A percentile compares a stretch with the other conserved stretches of the same genome.
Conservation (phyloP, 208 protist genomes). For the Leptomonas seymouri region DNA sequence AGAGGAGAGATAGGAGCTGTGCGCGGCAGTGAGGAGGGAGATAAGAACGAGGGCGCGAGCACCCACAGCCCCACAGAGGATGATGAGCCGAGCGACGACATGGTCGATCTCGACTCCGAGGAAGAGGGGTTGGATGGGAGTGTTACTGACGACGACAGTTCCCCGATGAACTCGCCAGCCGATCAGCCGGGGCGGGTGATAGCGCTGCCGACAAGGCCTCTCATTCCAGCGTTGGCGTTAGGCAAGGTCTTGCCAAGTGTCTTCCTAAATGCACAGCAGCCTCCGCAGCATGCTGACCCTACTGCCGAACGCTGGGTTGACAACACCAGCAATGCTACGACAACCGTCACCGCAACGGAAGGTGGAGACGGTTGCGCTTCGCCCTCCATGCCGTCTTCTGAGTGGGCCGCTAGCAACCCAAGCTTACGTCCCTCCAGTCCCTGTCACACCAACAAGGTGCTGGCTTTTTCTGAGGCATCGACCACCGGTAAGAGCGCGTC, state of each 20-base stretch:
- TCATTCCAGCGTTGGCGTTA: slow-evolving; percentile 19
- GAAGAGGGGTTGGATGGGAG: not conserved
- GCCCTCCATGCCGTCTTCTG: not conserved
- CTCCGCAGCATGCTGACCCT: slow-evolving; percentile 1
- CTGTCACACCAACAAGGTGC: not conserved
- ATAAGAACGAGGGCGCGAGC: not conserved
- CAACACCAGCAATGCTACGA: not conserved
- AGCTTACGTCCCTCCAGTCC: not conserved
- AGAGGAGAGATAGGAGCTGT: no score
- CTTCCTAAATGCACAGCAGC: not conserved
- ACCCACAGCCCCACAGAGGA: not conserved
- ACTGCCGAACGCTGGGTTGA: not conserved
- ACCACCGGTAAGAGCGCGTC: no score
- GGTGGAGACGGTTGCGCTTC: not conserved
- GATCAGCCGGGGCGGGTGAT: slow-evolving; percentile 3
- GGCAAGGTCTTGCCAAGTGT: slow-evolving; percentile 17
- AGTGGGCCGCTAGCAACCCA: slow-evolving; percentile 1
- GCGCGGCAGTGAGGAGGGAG: not conserved
- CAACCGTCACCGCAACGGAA: not conserved
- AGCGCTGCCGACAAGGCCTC: not conserved
- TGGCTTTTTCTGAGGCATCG: not conserved
- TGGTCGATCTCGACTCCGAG: not conserved
- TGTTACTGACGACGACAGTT: not conserved
- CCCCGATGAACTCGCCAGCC: slow-evolving; percentile 1
- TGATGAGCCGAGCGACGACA: not conserved